These are phyloP conservation scores for Gnomoniopsis smithogilvyi DNA, from an alignment of 2,329 filamentous ascomycete species.

Conservation along the genomic window DNA sequence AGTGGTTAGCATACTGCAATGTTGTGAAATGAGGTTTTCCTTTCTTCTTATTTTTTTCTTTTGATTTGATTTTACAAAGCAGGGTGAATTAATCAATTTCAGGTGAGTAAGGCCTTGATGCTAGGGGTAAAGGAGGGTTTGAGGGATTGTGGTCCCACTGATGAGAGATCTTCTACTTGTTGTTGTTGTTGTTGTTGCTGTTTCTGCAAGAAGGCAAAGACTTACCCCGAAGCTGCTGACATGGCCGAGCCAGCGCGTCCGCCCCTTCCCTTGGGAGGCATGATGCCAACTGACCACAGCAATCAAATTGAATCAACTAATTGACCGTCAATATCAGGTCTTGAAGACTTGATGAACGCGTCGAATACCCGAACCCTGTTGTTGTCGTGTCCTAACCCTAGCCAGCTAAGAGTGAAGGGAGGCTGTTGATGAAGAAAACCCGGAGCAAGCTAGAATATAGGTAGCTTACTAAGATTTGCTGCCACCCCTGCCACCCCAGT, in stretches of 20 bases:
- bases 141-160: no score
- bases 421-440: no score
- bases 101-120: no score
- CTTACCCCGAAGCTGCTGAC: not conserved
- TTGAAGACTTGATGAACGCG: not conserved
- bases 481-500: no score
- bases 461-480: no score
- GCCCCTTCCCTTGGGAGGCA: constrained; percentile 12
- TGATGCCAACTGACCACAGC: not conserved
- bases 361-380: not conserved
- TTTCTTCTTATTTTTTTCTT: no score
- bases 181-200: no score
- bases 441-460: not conserved
- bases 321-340: not conserved
- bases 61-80: no score
- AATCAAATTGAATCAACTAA: not conserved
- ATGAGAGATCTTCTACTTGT: no score
- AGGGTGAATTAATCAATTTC: no score
- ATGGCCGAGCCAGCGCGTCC: constrained; percentile 5
- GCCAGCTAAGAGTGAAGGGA: no score
- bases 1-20: not conserved
- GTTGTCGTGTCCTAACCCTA: not conserved
- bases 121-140: no score
- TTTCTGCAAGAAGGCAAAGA: not conserved
- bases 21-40: not conserved